phyloP scores from a whole-genome alignment of 2,329 filamentous ascomycete species.

The Nemania sp. region DNA sequence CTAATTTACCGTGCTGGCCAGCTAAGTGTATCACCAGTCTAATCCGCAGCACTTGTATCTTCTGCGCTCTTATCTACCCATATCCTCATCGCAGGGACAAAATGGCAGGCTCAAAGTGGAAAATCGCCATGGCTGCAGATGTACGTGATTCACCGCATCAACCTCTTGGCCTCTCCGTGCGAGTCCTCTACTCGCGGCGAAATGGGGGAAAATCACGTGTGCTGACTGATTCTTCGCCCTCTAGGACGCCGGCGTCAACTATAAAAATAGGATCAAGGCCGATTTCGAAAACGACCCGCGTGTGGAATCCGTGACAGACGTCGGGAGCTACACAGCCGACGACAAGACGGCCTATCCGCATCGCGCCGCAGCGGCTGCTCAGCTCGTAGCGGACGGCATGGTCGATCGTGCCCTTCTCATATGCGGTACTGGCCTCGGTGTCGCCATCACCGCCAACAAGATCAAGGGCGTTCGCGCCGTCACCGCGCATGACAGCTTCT shows the following conservation, averaged over 20 bases:
- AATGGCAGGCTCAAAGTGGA: constrained; percentile 53
- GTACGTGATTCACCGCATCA: too few relatives aligned
- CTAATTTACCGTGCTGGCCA: too few relatives aligned
- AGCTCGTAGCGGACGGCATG: constrained; percentile 62
- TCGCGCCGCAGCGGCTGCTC: constrained; percentile 72
- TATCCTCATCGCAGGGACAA: constrained; percentile 23
- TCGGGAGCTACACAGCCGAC: constrained; percentile 65
- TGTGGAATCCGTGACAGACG: constrained; percentile 71
- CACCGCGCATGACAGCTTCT: constrained; percentile 85
- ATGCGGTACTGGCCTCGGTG: constrained; percentile 84
- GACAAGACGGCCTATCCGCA: constrained; percentile 85
- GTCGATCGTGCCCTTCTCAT: constrained; percentile 80
- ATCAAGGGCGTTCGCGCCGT: constrained; percentile 83
- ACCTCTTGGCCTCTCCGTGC: neutral
- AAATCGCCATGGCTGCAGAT: constrained; percentile 58
- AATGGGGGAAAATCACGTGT: neutral
- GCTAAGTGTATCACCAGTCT: neutral
- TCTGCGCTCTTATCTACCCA: neutral
- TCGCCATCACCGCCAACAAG: constrained; percentile 89
- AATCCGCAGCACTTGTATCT: neutral
- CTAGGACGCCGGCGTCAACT: constrained; percentile 72
- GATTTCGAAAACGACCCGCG: constrained; percentile 69
- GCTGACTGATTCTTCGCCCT: neutral
- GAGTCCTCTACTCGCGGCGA: neutral
- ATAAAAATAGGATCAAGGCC: constrained; percentile 77